Percentiles rank a stretch among this genome's conserved stretches.
Conservation (phyloP, 139 green algal genomes). For the Tetraselmis chui region DNA sequence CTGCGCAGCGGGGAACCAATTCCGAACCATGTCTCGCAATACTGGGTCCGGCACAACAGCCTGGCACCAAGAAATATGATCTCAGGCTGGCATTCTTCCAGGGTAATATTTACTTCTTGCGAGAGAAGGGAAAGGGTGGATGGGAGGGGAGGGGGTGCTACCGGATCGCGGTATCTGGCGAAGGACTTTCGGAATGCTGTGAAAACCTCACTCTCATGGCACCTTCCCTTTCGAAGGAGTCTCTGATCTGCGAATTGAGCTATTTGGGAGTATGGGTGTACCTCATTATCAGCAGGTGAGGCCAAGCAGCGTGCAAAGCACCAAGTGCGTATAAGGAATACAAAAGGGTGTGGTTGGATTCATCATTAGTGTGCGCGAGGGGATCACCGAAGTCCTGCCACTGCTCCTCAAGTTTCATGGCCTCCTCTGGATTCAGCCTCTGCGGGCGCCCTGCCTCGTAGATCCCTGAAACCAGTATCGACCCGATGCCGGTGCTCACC, state of each 20-base stretch:
- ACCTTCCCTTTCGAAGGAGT: slow-evolving; percentile 45
- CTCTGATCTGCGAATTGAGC: slow-evolving; percentile 39
- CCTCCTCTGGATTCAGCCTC: slow-evolving; percentile 43
- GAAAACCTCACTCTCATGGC: slow-evolving; percentile 67
- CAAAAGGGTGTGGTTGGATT: too few relatives aligned
- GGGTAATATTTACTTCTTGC: too few relatives aligned
- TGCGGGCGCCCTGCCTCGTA: slow-evolving; percentile 66
- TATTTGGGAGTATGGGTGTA: too few relatives aligned
- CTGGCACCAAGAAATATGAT: not conserved
- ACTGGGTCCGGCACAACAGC: slow-evolving; percentile 24
- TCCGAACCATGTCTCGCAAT: slow-evolving; percentile 54
- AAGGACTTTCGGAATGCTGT: slow-evolving; percentile 31
- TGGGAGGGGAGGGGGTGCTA: not conserved
- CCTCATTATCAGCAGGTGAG: too few relatives aligned
- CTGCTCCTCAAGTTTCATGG: slow-evolving; percentile 45
- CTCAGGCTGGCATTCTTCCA: not conserved
- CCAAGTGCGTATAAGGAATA: too few relatives aligned
- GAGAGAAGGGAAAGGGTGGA: not conserved
- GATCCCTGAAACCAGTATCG: slow-evolving; percentile 42
- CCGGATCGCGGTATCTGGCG: slow-evolving; percentile 23
- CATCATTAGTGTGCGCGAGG: too few relatives aligned
- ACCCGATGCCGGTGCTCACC: slow-evolving; percentile 52
- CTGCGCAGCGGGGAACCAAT: slow-evolving; percentile 43
- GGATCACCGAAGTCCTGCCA: slow-evolving; percentile 64
- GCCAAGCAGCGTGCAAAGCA: too few relatives aligned